Evolutionary conservation across 2,329 filamentous ascomycete genomes (phyloP).

Genomic region (Aspergillus fischeri): DNA sequence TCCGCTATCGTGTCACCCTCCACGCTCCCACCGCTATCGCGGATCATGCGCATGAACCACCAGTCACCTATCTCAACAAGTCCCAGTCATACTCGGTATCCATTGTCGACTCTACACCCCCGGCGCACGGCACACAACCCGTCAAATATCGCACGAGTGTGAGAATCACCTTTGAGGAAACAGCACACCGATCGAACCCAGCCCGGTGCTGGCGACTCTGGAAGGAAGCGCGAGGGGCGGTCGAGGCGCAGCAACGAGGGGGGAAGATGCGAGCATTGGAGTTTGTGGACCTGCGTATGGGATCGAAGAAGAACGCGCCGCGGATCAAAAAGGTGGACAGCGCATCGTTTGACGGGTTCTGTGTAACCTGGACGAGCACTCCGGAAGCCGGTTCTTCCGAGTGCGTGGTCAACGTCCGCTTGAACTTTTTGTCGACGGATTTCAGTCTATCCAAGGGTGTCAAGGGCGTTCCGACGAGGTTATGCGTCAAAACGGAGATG

Average conservation of each 20-base stretch:
- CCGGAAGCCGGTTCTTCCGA: constrained; percentile 52
- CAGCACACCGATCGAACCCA: constrained; percentile 77
- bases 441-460: constrained; percentile 96
- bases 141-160: constrained; percentile 79
- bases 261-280: constrained; percentile 21
- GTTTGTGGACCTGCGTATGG: not conserved
- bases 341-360: constrained; percentile 9
- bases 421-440: constrained; percentile 94
- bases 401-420: constrained; percentile 78
- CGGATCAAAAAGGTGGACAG: constrained; percentile 1
- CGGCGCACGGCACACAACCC: constrained; percentile 53
- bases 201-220: constrained; percentile 76
- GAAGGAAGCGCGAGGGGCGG: constrained; percentile 87
- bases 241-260: constrained; percentile 79
- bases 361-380: constrained; percentile 6
- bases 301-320: not conserved
- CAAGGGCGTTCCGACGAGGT: constrained; percentile 83
- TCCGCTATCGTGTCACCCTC: constrained; percentile 74
- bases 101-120: constrained; percentile 68
- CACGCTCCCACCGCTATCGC: constrained; percentile 91
- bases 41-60: constrained; percentile 79
- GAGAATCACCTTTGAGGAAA: constrained; percentile 86
- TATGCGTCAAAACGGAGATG: constrained; percentile 79
- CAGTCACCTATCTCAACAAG: constrained; percentile 94
- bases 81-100: constrained; percentile 87